Conservation (phyloP, 768 basidiomycete species). For the Xanthoconium stramineum region DNA sequence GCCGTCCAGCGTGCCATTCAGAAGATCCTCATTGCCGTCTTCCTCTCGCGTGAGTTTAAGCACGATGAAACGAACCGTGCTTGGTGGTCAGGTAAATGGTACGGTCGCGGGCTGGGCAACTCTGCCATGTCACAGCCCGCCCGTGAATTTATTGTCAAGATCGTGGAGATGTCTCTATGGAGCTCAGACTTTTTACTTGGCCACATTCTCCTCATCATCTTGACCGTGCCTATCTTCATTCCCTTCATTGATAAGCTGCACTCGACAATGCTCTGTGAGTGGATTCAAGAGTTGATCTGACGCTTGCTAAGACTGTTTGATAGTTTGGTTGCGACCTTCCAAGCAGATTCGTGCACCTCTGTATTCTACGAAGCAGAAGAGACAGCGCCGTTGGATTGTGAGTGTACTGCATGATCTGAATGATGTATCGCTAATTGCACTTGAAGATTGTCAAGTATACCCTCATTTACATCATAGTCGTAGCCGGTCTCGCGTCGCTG, state of each 20-base stretch:
- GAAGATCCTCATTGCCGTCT: constrained; percentile 91
- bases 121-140: constrained; percentile 94
- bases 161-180: constrained; percentile 97
- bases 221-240: constrained; percentile 81
- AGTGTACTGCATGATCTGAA: constrained; percentile 22
- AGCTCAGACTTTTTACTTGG: constrained; percentile 90
- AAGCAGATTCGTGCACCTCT: constrained; percentile 92
- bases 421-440: constrained; percentile 1
- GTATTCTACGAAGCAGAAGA: constrained; percentile 92
- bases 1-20: constrained; percentile 89
- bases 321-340: constrained; percentile 94
- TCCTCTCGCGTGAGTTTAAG: constrained; percentile 96
- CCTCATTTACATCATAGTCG: constrained; percentile 72
- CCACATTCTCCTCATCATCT: constrained; percentile 80
- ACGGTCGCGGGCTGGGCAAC: constrained; percentile 87
- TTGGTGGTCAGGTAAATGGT: constrained; percentile 99
- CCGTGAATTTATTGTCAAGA: constrained; percentile 97
- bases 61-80: constrained; percentile 98
- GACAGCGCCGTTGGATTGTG: constrained; percentile 89
- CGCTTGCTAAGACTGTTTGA: constrained; percentile 9
- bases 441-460: constrained; percentile 83
- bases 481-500: constrained; percentile 75
- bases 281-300: neutral
- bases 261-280: constrained; percentile 89
- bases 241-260: constrained; percentile 88